Base-by-base conservation (phyloP, 495 filamentous ascomycete species). In the Aspergillus avenaceus region DNA sequence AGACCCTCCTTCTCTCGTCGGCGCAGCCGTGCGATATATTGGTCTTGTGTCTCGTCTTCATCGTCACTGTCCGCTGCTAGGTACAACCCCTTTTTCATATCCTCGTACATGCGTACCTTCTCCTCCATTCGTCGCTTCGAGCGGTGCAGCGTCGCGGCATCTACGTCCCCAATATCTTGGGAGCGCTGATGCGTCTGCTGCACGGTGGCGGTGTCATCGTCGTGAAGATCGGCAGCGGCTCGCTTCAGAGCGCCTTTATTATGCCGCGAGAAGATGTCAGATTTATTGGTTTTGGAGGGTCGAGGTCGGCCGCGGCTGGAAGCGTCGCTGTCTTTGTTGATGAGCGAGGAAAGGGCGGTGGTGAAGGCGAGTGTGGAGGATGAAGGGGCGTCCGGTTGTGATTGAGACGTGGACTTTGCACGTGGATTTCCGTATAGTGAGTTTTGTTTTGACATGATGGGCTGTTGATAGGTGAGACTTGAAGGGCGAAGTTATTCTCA, bases 81-180 rank as follows among this genome's bases (percentile, higher is more conserved):
- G 76, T 78, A 69, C 71, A 82, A 52, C 81, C 90, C 50, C 79
- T 87, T 49, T 66, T 92, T 91, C 84, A 98, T 82, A 40, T 85
- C 81, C 0, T 84, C 80, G 67, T 98, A 98, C 16, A 91, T 61
- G 4, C 84, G 78, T 36, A 85, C 88, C 66, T 98, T 98, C 66
- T 90, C 83, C 55, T 90, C 84, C 84, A 98, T 85, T 45, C 82
- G 85, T 38, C 84, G 78, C 58, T 86, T 86, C 13, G 85, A 84
- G 42, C 87, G 83, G 44, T 74, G 64, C 12, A 79, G 58, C 0
- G 69, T 70, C 8, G 66, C 66, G n/a, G 65, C 57, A 37, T 81
- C 77, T 36, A 79, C 62, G 16, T 45, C 50, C 5, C 71, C 73
- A 47, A 74, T 65, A 13, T 68, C 71, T 32, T 58, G 51, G 47